phyloP scores from a whole-genome alignment of 768 basidiomycete genomes.

The Phallus indusiatus region DNA sequence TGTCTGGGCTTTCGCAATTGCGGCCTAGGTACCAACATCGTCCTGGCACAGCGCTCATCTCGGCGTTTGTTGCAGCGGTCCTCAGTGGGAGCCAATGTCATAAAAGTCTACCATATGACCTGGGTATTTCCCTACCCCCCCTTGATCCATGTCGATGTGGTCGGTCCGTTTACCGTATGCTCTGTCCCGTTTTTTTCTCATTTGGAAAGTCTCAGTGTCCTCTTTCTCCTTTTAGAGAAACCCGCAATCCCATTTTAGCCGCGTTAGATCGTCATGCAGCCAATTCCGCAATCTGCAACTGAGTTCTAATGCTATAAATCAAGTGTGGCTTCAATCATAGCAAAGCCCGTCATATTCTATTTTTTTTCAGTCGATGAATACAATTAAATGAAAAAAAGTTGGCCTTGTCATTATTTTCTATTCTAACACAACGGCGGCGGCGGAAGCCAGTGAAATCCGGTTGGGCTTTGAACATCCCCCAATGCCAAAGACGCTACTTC shows the following conservation, averaged over 20 bases:
- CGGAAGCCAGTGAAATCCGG: slow-evolving; percentile 6
- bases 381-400: neutral
- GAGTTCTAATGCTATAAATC: neutral
- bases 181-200: neutral
- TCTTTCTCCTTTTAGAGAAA: neutral
- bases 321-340: neutral
- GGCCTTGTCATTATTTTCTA: neutral
- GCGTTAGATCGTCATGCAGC: too few species aligned
- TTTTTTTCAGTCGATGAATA: too few species aligned
- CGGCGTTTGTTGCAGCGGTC: neutral
- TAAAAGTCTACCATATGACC: too few species aligned
- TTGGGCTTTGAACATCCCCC: slow-evolving; percentile 2
- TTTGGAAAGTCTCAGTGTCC: neutral
- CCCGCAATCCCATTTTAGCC: neutral
- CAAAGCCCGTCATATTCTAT: neutral
- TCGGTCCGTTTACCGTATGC: neutral
- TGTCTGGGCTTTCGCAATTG: neutral
- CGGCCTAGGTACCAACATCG: neutral
- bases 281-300: neutral
- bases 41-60: neutral
- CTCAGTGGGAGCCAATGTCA: too few species aligned
- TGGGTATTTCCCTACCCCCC: too few species aligned
- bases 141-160: too few species aligned
- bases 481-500: slow-evolving; percentile 30
- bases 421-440: neutral